Percentiles rank a stretch among this genome's conserved stretches.
Conservation (phyloP, 495 filamentous ascomycete species). For the Aspergillus bertholletiae region DNA sequence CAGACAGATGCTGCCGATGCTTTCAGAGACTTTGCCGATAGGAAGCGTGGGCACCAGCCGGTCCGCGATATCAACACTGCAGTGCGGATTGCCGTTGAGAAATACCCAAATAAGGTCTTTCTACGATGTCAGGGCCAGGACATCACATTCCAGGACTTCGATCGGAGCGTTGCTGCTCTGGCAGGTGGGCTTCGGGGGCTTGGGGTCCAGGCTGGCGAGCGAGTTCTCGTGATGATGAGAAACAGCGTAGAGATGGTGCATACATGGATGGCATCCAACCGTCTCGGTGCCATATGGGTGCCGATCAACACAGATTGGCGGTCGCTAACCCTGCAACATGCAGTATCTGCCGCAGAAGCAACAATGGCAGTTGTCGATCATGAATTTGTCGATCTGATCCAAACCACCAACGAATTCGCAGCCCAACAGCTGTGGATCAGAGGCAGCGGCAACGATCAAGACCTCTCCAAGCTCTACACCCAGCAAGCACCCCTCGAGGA, state of each 20-base stretch:
- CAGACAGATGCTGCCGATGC: neutral
- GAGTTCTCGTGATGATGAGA: neutral
- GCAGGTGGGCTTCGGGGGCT: neutral
- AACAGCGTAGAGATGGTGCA: neutral
- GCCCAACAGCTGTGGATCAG: neutral
- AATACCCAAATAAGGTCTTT: neutral
- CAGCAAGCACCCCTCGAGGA: neutral
- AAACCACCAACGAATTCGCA: neutral
- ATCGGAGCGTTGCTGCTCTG: neutral
- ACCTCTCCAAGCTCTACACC: neutral
- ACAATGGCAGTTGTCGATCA: neutral
- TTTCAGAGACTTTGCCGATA: neutral
- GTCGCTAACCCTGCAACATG: neutral
- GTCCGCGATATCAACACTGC: neutral
- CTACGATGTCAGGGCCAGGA: neutral
- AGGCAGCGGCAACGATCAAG: neutral
- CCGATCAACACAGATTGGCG: neutral
- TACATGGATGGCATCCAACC: neutral
- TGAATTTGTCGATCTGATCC: neutral
- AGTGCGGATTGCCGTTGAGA: neutral
- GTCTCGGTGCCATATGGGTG: neutral
- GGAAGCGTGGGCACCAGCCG: neutral
- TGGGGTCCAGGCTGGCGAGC: neutral
- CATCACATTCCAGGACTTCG: neutral
- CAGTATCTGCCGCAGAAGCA: neutral